Evolutionary conservation across 164 flowering plant genomes (phyloP).

Genomic region (Chloranthus sessilifolius): DNA sequence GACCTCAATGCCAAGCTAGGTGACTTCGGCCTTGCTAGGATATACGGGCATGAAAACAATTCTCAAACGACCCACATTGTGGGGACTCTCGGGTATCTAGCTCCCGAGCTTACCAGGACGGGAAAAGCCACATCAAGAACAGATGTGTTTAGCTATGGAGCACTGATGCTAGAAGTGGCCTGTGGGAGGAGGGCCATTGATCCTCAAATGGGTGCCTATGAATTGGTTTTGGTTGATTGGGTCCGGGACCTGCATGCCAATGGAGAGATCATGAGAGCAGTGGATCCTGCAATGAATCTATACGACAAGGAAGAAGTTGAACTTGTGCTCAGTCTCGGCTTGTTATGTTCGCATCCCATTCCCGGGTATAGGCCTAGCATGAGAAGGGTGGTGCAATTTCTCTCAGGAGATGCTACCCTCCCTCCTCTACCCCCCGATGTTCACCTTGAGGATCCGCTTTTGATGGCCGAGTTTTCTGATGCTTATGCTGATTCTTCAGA

Average conservation of each 20-base stretch:
- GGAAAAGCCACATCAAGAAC: conserved; percentile 48
- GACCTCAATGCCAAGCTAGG: conserved; percentile 46
- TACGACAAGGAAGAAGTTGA: conserved; percentile 27
- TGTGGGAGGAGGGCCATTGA: conserved; percentile 41
- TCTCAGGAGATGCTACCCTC: conserved; percentile 34
- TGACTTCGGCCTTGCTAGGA: conserved; percentile 56
- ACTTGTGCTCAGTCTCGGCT: conserved; percentile 38
- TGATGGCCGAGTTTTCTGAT: conserved; percentile 9
- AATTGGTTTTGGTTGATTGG: conserved; percentile 43
- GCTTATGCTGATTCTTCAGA: conserved; percentile 6
- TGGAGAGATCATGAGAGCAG: conserved; percentile 29
- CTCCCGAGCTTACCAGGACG: conserved; percentile 48
- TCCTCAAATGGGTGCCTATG: conserved; percentile 9
- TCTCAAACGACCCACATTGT: conserved; percentile 49
- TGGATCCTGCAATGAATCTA: conserved; percentile 27
- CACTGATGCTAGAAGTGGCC: conserved; percentile 46
- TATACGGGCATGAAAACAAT: conserved; percentile 32
- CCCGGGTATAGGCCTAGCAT: conserved; percentile 41
- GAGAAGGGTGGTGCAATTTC: conserved; percentile 39
- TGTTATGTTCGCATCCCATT: conserved; percentile 37
- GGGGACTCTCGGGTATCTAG: conserved; percentile 62
- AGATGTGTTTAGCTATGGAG: conserved; percentile 53
- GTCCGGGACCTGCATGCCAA: conserved; percentile 25
- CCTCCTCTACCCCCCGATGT: conserved; percentile 22
- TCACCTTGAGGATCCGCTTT: conserved; percentile 14